Evolutionary conservation across 2,329 filamentous ascomycete species (phyloP).

Genomic region (Rhexocercosporidium sp.): DNA sequence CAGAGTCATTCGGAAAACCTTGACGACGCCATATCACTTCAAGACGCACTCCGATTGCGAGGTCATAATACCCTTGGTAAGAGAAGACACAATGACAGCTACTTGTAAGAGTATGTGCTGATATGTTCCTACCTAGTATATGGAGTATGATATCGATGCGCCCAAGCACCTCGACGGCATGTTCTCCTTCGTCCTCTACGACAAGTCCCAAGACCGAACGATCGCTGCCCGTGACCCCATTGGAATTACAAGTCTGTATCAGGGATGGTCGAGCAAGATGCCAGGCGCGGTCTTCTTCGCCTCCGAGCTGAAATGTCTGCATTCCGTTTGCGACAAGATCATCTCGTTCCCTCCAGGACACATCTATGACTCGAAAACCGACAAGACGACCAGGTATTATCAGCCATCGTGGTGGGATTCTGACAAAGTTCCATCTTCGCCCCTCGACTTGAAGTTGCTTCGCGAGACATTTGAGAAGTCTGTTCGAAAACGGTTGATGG

Average conservation of each 20-base stretch:
- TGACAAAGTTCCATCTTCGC: constrained; percentile 74
- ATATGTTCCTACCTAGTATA: constrained; percentile 68
- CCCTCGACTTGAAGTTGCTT: constrained; percentile 82
- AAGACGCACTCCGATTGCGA: constrained; percentile 99
- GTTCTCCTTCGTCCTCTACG: constrained; percentile 99
- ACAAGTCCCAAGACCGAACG: constrained; percentile 90
- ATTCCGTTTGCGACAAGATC: constrained; percentile 94
- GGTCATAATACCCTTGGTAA: constrained; percentile 95
- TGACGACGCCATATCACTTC: constrained; percentile 89
- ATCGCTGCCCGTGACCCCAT: constrained; percentile 96
- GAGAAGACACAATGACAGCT: constrained; percentile 37
- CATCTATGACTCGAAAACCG: constrained; percentile 92
- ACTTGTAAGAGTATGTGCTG: constrained; percentile 13
- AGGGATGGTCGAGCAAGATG: constrained; percentile 85
- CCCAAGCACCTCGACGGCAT: constrained; percentile 96
- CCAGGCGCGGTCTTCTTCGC: constrained; percentile 92
- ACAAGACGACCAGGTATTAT: constrained; percentile 85
- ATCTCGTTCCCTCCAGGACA: constrained; percentile 94
- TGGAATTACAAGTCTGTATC: constrained; percentile 96
- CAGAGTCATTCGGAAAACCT: constrained; percentile 85
- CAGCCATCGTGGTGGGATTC: constrained; percentile 93
- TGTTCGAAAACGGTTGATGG: constrained; percentile 97
- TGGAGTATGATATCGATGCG: constrained; percentile 89
- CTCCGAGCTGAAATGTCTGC: constrained; percentile 92
- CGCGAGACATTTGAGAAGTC: constrained; percentile 85